Percentiles rank a stretch among this genome's conserved stretches.
Evolutionary conservation across 2,329 filamentous ascomycete species (phyloP).

Genomic region (Shiraia bambusicola): DNA sequence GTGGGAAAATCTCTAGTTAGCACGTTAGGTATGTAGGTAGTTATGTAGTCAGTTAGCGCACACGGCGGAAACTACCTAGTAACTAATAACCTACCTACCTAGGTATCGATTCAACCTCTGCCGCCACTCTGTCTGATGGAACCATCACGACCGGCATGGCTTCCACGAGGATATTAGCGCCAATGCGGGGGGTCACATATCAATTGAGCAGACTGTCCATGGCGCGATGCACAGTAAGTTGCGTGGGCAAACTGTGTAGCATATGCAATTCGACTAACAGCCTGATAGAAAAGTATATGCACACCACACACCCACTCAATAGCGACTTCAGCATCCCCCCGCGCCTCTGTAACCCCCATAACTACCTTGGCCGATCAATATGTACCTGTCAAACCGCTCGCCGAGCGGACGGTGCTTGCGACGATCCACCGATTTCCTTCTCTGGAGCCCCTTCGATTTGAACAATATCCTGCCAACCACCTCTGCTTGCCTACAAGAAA

Average conservation of each 20-base stretch:
- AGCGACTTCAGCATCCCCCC: slow-evolving; percentile 53
- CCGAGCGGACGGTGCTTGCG: slow-evolving; percentile 64
- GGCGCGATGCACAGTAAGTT: slow-evolving; percentile 52
- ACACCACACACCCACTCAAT: slow-evolving; percentile 32
- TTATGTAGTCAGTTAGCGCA: too few relatives aligned
- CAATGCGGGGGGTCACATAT: slow-evolving; percentile 39
- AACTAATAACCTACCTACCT: too few relatives aligned
- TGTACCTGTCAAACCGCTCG: slow-evolving; percentile 35
- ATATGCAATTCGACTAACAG: slow-evolving; percentile 35
- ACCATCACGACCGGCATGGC: slow-evolving; percentile 42
- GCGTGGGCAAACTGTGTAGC: slow-evolving; percentile 39
- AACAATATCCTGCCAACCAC: slow-evolving; percentile 77
- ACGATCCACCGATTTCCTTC: slow-evolving; percentile 90
- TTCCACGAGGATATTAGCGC: slow-evolving; percentile 40
- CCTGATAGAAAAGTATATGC: slow-evolving; percentile 26
- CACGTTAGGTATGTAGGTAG: too few relatives aligned
- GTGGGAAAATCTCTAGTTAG: slow-evolving; percentile 21
- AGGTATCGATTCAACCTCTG: slow-evolving; percentile 24
- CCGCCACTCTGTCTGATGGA: slow-evolving; percentile 13
- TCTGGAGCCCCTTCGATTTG: slow-evolving; percentile 78
- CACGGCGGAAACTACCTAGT: background rate
- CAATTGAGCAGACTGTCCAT: slow-evolving; percentile 33
- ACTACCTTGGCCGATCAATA: slow-evolving; percentile 45
- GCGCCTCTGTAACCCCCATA: slow-evolving; percentile 55
- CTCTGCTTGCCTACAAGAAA: slow-evolving; percentile 83